A percentile compares a stretch with the other conserved stretches of the same genome.
phyloP scores from a whole-genome alignment of 331 rosid species.

The Spiraea crenata region DNA sequence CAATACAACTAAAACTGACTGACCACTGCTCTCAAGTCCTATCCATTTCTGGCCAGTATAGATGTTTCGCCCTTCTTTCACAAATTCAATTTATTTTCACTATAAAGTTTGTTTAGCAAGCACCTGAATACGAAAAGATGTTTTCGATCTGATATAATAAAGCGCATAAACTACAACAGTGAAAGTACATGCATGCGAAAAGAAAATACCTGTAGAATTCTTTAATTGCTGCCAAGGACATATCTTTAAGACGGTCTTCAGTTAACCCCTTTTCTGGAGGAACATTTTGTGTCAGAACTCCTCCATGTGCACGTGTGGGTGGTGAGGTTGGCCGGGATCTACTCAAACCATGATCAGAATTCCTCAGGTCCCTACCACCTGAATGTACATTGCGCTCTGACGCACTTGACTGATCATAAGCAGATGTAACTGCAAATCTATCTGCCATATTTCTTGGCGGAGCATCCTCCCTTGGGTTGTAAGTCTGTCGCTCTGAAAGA shows the following conservation, averaged over 20 bases:
- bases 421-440: slow-evolving; percentile 51
- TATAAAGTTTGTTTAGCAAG: neutral
- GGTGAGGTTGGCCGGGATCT: slow-evolving; percentile 49
- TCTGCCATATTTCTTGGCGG: slow-evolving; percentile 40
- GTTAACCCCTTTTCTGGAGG: slow-evolving; percentile 36
- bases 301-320: slow-evolving; percentile 40
- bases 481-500: slow-evolving; percentile 43
- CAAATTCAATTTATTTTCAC: neutral
- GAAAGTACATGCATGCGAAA: slow-evolving; percentile 12
- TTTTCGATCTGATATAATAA: neutral
- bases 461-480: slow-evolving; percentile 50
- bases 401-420: slow-evolving; percentile 52
- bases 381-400: slow-evolving; percentile 46
- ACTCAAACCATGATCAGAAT: slow-evolving; percentile 47
- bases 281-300: slow-evolving; percentile 36
- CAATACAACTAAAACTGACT: neutral
- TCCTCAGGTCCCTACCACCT: slow-evolving; percentile 55
- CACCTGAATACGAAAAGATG: neutral
- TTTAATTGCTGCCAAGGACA: slow-evolving; percentile 69
- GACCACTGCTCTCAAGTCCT: slow-evolving; percentile 1
- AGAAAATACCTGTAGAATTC: slow-evolving; percentile 75
- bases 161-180: neutral
- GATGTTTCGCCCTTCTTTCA: neutral
- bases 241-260: slow-evolving; percentile 52
- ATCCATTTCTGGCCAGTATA: neutral